These are phyloP conservation scores for Sporisorium iseilematis-ciliati DNA, from an alignment of 1,284 basidiomycete species.

Conservation along the genomic window DNA sequence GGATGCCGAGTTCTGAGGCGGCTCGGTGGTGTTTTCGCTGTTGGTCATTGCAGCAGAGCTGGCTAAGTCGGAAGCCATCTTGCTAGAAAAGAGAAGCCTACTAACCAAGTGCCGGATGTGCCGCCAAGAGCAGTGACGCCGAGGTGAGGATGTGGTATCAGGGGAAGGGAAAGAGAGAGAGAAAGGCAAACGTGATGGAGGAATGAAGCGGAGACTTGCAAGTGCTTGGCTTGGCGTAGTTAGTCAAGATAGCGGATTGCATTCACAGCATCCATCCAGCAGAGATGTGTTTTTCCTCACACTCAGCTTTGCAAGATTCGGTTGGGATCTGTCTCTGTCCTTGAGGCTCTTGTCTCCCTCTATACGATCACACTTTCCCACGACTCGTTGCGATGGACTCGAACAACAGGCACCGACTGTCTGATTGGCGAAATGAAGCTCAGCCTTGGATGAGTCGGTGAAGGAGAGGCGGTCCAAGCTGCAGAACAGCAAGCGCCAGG, in stretches of 20 bases:
- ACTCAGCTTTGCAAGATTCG: not conserved
- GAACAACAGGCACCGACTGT: not conserved
- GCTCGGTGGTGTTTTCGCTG: not conserved
- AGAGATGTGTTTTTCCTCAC: not conserved
- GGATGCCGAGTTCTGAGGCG: not conserved
- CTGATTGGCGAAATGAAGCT: not conserved
- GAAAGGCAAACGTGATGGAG: not conserved
- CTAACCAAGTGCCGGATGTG: not conserved
- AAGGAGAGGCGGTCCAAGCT: slow-evolving; percentile 4
- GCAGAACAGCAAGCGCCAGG: too few relatives aligned
- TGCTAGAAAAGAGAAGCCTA: not conserved
- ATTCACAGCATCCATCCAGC: slow-evolving; percentile 1
- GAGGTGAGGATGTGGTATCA: not conserved
- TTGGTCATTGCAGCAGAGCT: not conserved
- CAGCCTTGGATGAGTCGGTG: not conserved
- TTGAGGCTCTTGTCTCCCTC: not conserved
- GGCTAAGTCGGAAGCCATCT: slow-evolving; percentile 1
- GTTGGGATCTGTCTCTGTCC: not conserved
- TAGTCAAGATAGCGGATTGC: not conserved
- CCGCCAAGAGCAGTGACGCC: not conserved
- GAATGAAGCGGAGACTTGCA: too few relatives aligned
- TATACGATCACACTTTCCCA: not conserved
- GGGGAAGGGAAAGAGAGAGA: not conserved
- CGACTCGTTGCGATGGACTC: not conserved
- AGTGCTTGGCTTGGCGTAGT: too few relatives aligned